Conservation (phyloP, 495 filamentous ascomycete genomes). For the Aspergillus carlsbadensis region DNA sequence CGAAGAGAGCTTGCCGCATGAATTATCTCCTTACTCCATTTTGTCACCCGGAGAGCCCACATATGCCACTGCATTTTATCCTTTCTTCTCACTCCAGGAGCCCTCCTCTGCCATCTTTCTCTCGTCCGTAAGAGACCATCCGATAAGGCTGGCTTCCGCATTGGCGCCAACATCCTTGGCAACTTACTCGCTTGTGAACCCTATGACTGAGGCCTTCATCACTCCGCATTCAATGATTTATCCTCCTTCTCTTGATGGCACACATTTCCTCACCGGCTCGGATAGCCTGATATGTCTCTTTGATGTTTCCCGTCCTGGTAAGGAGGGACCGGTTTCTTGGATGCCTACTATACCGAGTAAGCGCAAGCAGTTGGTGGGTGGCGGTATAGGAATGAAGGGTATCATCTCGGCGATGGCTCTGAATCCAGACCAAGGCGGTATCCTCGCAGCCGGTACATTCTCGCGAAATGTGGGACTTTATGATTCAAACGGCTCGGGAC, state of each 20-base stretch:
- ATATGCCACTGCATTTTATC: constrained; percentile 69
- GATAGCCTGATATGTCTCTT: constrained; percentile 74
- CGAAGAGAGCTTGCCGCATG: constrained; percentile 40
- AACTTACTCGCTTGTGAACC: constrained; percentile 69
- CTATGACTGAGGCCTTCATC: constrained; percentile 76
- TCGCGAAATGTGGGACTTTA: constrained; percentile 76
- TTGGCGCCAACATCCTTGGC: constrained; percentile 47
- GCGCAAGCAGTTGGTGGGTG: constrained; percentile 64
- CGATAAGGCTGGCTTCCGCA: constrained; percentile 70
- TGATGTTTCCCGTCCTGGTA: constrained; percentile 66
- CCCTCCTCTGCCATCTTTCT: constrained; percentile 68
- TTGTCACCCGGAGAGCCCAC: constrained; percentile 66
- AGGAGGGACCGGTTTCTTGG: constrained; percentile 55
- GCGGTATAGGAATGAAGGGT: constrained; percentile 79
- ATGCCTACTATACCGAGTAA: constrained; percentile 77
- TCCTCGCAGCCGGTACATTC: constrained; percentile 84
- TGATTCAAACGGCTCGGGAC: constrained; percentile 62
- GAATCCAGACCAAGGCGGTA: constrained; percentile 44
- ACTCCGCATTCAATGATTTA: constrained; percentile 75
- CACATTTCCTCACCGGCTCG: constrained; percentile 68
- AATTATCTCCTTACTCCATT: constrained; percentile 59
- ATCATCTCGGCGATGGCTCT: constrained; percentile 67
- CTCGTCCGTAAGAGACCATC: constrained; percentile 64
- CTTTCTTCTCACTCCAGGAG: constrained; percentile 65
- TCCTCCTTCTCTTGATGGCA: constrained; percentile 49